Evolutionary conservation across 2,329 filamentous ascomycete genomes (phyloP).

Genomic region (Achaetomium macrosporum): DNA sequence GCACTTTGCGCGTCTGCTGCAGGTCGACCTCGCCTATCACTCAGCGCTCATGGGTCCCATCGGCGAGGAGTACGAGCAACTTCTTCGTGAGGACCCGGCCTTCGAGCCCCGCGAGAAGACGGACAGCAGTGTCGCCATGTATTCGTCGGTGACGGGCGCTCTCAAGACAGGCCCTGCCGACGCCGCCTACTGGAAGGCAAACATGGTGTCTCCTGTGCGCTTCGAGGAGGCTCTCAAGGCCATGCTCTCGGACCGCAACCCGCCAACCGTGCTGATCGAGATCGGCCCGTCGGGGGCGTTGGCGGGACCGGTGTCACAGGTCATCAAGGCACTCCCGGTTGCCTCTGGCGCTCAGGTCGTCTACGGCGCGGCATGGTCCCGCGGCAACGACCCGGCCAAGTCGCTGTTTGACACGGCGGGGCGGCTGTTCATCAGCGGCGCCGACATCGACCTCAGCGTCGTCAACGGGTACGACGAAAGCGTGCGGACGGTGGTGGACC

Average conservation of each 20-base stretch:
- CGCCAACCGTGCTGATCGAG: constrained; percentile 22
- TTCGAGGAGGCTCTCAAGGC: constrained; percentile 22
- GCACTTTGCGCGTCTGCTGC: constrained; percentile 28
- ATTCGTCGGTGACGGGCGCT: constrained; percentile 15
- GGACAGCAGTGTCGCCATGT: constrained; percentile 12
- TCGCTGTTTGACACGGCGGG: background rate
- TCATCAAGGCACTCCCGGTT: constrained; percentile 1
- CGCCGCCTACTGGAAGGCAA: constrained; percentile 26
- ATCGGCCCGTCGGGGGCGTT: constrained; percentile 14
- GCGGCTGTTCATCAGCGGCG: background rate
- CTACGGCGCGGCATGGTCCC: background rate
- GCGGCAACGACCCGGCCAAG: background rate
- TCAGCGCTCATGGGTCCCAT: constrained; percentile 26
- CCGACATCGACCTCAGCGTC: background rate
- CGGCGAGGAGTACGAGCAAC: constrained; percentile 15
- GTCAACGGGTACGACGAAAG: constrained; percentile 35
- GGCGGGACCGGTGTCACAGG: constrained; percentile 20
- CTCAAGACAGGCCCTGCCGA: constrained; percentile 2
- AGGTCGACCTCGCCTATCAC: constrained; percentile 31
- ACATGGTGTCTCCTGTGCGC: constrained; percentile 27
- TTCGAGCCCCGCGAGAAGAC: background rate
- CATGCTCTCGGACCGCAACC: constrained; percentile 10
- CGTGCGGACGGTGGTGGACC: constrained; percentile 21
- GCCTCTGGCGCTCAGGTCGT: background rate
- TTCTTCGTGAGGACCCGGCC: constrained; percentile 5